Conservation (phyloP, 805 yeast species). For the Groenewaldozyma salmanticensis region DNA sequence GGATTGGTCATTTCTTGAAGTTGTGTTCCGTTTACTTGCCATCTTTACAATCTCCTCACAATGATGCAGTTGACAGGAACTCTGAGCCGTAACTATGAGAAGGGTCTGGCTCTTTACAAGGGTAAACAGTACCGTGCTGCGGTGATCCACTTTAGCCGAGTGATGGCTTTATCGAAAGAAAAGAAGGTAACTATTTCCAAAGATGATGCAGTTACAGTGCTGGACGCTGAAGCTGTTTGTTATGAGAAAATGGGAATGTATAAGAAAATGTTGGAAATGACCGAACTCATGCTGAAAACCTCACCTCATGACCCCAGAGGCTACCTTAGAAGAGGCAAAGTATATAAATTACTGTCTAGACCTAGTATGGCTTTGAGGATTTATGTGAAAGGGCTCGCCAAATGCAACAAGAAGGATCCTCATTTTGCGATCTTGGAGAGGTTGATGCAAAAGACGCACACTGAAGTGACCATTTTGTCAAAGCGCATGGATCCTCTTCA, state of each 20-base stretch:
- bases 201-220: background rate
- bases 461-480: background rate
- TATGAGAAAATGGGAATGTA: background rate
- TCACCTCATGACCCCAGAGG: background rate
- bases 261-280: background rate
- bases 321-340: background rate
- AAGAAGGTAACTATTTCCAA: background rate
- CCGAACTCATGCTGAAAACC: background rate
- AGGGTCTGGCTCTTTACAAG: background rate
- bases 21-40: background rate
- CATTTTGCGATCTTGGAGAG: background rate
- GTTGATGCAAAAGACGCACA: background rate
- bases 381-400: background rate
- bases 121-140: background rate
- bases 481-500: no score
- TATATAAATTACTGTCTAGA: no score
- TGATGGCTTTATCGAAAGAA: background rate
- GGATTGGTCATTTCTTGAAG: background rate
- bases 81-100: background rate
- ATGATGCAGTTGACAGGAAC: background rate
- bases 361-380: background rate
- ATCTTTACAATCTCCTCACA: background rate
- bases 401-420: background rate
- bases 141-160: background rate
- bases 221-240: background rate